Evolutionary conservation across 305 asterid species (phyloP).

Genomic region (Fraxinus ornus): DNA sequence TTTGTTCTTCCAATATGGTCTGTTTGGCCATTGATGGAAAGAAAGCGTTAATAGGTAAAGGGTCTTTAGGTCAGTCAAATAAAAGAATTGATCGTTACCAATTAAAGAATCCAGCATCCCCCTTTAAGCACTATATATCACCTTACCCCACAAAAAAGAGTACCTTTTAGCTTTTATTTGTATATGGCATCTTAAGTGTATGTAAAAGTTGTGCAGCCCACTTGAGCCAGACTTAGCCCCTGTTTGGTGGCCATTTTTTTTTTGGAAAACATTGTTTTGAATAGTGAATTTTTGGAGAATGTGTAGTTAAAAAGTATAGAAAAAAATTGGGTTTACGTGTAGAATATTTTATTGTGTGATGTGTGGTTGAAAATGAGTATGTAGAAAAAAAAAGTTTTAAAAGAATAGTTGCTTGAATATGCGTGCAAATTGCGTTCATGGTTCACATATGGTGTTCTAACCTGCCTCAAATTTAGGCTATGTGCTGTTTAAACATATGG

Average conservation of each 20-base stretch:
- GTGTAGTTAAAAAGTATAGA: no score
- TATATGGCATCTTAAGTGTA: neutral
- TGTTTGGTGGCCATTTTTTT: no score
- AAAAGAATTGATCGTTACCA: neutral
- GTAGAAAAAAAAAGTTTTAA: no score
- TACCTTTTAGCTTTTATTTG: neutral
- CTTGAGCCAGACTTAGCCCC: neutral
- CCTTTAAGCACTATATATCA: neutral
- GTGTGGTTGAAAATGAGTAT: no score
- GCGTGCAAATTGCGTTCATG: neutral
- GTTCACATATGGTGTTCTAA: neutral
- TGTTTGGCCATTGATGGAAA: neutral
- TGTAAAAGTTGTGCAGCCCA: neutral
- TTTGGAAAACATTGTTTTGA: no score
- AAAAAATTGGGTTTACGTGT: no score
- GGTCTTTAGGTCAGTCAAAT: neutral
- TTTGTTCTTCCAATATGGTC: neutral
- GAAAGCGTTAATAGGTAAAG: neutral
- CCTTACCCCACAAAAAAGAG: neutral
- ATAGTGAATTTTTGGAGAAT: no score
- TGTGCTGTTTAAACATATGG: neutral
- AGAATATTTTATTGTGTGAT: no score
- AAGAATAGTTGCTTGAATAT: neutral
- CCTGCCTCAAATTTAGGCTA: neutral
- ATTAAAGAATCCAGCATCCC: neutral